These are phyloP conservation scores for Talaromyces islandicus DNA, from an alignment of 2,329 filamentous ascomycete species.

Conservation along the genomic window DNA sequence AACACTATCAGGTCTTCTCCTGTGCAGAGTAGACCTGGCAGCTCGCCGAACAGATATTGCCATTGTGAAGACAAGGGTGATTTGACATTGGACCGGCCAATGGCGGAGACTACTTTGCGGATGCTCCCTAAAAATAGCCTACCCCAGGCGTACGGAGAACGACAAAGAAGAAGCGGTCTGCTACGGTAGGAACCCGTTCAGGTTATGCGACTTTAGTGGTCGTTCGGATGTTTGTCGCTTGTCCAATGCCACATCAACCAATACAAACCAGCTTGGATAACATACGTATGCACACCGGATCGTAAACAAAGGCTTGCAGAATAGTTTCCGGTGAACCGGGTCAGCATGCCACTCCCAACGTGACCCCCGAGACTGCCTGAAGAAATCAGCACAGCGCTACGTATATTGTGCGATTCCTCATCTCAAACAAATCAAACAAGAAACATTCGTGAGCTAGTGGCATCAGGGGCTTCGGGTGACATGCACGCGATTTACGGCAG, in stretches of 20 bases:
- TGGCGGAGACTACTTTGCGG: not conserved
- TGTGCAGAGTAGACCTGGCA: not conserved
- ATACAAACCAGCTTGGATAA: not conserved
- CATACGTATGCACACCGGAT: not conserved
- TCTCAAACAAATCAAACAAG: not conserved
- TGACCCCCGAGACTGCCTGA: not conserved
- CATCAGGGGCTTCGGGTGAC: not conserved
- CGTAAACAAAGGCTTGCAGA: not conserved
- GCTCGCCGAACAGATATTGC: not conserved
- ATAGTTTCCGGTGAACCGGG: not conserved
- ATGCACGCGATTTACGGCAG: not conserved
- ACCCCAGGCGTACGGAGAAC: not conserved
- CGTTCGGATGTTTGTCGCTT: not conserved
- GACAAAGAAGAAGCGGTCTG: not conserved
- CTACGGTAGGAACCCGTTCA: not conserved
- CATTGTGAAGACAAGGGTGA: not conserved
- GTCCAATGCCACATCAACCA: not conserved
- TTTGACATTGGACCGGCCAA: not conserved
- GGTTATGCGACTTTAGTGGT: not conserved
- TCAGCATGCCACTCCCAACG: not conserved
- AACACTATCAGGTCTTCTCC: not conserved
- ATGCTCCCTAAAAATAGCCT: not conserved
- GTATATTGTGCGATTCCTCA: not conserved
- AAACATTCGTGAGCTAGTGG: not conserved
- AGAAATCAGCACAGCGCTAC: not conserved